Base-by-base conservation (phyloP, 164 flowering plant species). In the Vitis labrusca region DNA sequence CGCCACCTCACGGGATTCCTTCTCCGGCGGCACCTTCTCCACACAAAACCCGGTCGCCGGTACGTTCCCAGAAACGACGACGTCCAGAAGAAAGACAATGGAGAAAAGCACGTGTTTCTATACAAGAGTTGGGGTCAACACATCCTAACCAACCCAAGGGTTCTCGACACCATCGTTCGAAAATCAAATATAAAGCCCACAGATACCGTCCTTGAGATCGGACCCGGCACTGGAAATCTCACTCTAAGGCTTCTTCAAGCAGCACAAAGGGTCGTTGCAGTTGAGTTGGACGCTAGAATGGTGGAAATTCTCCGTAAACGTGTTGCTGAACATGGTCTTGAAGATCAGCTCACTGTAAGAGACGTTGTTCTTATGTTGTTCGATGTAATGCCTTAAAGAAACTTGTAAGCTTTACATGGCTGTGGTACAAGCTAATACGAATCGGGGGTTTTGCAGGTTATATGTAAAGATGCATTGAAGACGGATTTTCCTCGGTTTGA, bases 201-300 rank as follows among this genome's bases (percentile, higher is more conserved):
- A 2, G 98, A 95, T 54, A 90, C 96, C 0, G 85, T 95, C 62
- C 80, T 93, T 1, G 99, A 95, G 76, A 89, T 91, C 70, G 99
- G 99, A 29, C 98, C 99, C 27, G 99, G 99, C 12, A 95, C 99
- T 16, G 99, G 98, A 61, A 93, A 95, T 78, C 94, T 95, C 69
- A 95, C 98, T 9, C 73, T 93, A 52, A 88, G 73, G 85, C 93
- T 95, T 51, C 89, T 95, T 4, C 85, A 91, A 76, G 92, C 73
- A 23, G 87, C 94, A 16, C 23, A 78, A 4, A 83, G 76, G 37
- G 99, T 95, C 48, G 74, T 89, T 9, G 97, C 93, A 0, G 77
- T 95, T 19, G 98, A 95, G 57, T 76, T 95, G 8, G 99, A 95
- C 50, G 69, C 76, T 17, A 66, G 97, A n/a, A 91, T 95, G 99